phyloP scores from a whole-genome alignment of 2,329 filamentous ascomycete species.

The Fusarium coicis region DNA sequence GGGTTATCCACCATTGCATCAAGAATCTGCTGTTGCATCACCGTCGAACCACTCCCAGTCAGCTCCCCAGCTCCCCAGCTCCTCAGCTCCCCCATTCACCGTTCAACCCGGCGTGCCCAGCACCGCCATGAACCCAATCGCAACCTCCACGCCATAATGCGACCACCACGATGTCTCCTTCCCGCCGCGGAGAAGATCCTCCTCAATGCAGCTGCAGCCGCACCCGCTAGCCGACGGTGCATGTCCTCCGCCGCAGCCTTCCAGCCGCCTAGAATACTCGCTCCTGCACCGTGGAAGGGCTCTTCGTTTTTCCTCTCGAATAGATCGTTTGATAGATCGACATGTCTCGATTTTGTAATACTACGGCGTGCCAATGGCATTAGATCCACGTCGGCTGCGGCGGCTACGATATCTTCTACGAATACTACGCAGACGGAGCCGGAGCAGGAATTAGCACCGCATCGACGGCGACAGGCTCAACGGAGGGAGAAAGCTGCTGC shows the following conservation, averaged over 20 bases:
- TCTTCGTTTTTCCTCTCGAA: slow-evolving; percentile 52
- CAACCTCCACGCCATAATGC: slow-evolving; percentile 47
- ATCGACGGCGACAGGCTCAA: slow-evolving; percentile 50
- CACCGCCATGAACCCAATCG: slow-evolving; percentile 44
- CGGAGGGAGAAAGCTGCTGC: slow-evolving; percentile 40
- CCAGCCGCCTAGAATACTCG: slow-evolving; percentile 39
- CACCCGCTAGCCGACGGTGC: slow-evolving; percentile 42
- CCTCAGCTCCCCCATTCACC: slow-evolving; percentile 7
- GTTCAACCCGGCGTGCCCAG: slow-evolving; percentile 24
- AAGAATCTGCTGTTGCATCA: slow-evolving; percentile 31
- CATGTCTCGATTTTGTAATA: slow-evolving; percentile 51
- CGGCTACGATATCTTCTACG: slow-evolving; percentile 29
- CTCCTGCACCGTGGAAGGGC: slow-evolving; percentile 26
- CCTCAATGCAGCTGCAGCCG: slow-evolving; percentile 33
- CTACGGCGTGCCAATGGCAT: slow-evolving; percentile 43
- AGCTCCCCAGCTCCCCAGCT: neutral
- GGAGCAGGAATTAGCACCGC: slow-evolving; percentile 45
- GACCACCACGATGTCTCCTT: slow-evolving; percentile 48
- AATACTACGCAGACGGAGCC: slow-evolving; percentile 32
- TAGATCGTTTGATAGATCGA: slow-evolving; percentile 50
- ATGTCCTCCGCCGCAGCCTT: slow-evolving; percentile 45
- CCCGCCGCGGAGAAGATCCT: slow-evolving; percentile 47
- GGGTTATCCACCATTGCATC: slow-evolving; percentile 20
- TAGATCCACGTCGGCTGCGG: slow-evolving; percentile 41
- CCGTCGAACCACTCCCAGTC: slow-evolving; percentile 41